A percentile compares a stretch with the other conserved stretches of the same genome.
phyloP scores from a whole-genome alignment of 2,329 filamentous ascomycete genomes.

The Neoscytalidium dimidiatum region DNA sequence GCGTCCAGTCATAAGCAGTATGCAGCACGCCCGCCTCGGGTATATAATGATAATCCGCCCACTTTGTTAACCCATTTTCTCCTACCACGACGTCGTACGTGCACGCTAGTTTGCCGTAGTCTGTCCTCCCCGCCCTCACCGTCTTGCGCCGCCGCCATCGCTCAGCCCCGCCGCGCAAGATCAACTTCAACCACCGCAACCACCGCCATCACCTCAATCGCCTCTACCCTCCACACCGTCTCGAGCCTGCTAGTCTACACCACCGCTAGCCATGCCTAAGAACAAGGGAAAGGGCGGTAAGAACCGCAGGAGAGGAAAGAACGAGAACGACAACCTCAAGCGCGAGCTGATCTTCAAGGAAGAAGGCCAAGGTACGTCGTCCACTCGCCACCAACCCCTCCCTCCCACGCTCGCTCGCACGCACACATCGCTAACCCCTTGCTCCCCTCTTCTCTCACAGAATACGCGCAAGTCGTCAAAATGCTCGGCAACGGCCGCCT shows the following conservation, averaged over 20 bases:
- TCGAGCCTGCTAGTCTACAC: too few relatives aligned
- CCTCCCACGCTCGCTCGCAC: too few relatives aligned
- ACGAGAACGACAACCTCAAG: slow-evolving; percentile 95
- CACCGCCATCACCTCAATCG: too few relatives aligned
- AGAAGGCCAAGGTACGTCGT: slow-evolving; percentile 94
- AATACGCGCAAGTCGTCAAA: slow-evolving; percentile 86
- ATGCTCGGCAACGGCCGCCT: slow-evolving; percentile 96
- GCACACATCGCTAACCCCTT: too few relatives aligned
- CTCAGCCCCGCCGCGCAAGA: neutral
- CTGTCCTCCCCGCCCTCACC: neutral
- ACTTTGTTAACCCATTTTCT: neutral
- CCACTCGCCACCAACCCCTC: too few relatives aligned
- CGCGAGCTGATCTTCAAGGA: slow-evolving; percentile 99
- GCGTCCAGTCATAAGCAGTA: neutral
- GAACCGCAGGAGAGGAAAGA: slow-evolving; percentile 97
- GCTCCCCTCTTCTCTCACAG: too few relatives aligned
- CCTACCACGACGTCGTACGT: neutral
- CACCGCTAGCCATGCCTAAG: slow-evolving; percentile 19
- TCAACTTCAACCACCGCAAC: neutral
- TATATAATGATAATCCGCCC: neutral
- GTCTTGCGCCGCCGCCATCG: neutral
- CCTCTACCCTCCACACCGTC: neutral
- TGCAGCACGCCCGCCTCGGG: neutral
- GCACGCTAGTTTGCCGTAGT: neutral
- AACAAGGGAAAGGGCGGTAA: slow-evolving; percentile 76